Evolutionary conservation across 2,329 filamentous ascomycete species (phyloP).

Genomic region (Aspergillus sp.): DNA sequence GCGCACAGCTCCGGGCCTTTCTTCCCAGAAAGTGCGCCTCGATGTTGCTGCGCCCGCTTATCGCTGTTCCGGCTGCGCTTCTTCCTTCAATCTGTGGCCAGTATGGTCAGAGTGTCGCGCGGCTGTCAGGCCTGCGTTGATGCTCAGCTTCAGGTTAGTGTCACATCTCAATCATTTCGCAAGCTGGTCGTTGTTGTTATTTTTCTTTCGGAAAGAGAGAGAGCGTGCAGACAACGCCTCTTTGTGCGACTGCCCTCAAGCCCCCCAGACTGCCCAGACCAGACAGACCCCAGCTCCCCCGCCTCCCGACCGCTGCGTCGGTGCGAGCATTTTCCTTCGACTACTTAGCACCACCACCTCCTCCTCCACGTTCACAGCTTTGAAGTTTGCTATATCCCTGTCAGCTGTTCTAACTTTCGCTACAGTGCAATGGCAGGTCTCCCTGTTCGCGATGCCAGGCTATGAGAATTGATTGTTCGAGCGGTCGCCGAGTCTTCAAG

Average conservation of each 20-base stretch:
- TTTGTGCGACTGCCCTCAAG: not conserved
- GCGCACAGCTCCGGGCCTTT: not conserved
- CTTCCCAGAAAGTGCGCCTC: slow-evolving; percentile 1
- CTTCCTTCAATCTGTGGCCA: slow-evolving; percentile 16
- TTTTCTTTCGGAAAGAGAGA: not conserved
- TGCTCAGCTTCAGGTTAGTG: slow-evolving; percentile 17
- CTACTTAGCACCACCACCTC: not conserved
- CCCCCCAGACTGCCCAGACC: not conserved
- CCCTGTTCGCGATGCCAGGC: slow-evolving; percentile 33
- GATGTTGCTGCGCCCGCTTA: slow-evolving; percentile 4
- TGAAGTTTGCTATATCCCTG: not conserved
- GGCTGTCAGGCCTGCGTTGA: slow-evolving; percentile 26
- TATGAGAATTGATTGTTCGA: slow-evolving; percentile 28
- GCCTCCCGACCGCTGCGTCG: not conserved
- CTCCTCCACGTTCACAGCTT: not conserved
- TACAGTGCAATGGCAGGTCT: slow-evolving; percentile 30
- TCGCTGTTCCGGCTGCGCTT: slow-evolving; percentile 4
- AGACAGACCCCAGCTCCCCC: not conserved
- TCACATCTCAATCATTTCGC: not conserved
- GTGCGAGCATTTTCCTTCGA: not conserved
- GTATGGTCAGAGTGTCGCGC: slow-evolving; percentile 34
- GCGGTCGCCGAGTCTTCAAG: slow-evolving; percentile 23
- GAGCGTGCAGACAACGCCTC: not conserved
- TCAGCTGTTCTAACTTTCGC: not conserved
- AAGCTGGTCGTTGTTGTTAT: not conserved